Evolutionary conservation across 2,329 filamentous ascomycete species (phyloP).

Genomic region (Phyllosticta citrichinensis): DNA sequence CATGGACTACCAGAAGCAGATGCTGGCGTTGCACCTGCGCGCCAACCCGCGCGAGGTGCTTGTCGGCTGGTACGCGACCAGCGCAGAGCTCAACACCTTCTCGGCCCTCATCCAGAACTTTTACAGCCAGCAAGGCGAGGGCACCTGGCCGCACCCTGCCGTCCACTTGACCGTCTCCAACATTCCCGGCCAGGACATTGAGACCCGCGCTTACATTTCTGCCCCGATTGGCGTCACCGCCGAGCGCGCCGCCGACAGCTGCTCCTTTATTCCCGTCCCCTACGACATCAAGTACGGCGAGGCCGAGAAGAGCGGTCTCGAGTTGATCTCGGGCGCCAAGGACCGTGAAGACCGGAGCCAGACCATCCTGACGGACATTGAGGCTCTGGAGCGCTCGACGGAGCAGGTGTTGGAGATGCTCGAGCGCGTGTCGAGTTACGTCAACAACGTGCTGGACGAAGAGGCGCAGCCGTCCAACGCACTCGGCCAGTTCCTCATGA

Average conservation of each 20-base stretch:
- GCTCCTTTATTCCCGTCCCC: constrained; percentile 93
- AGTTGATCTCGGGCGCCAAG: constrained; percentile 74
- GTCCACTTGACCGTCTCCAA: constrained; percentile 94
- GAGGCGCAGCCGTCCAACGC: constrained; percentile 82
- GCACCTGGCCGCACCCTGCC: constrained; percentile 94
- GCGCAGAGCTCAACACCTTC: constrained; percentile 95
- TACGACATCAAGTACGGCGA: constrained; percentile 89
- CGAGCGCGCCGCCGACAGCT: constrained; percentile 90
- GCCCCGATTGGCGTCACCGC: constrained; percentile 90
- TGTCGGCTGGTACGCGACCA: constrained; percentile 97
- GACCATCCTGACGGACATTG: constrained; percentile 75
- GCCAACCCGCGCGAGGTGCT: constrained; percentile 88
- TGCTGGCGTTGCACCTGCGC: constrained; percentile 90
- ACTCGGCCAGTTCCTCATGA: constrained; percentile 89
- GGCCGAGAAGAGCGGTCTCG: constrained; percentile 64
- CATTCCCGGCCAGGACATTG: constrained; percentile 76
- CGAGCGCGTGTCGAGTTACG: constrained; percentile 84
- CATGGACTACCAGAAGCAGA: constrained; percentile 99
- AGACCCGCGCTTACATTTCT: constrained; percentile 88
- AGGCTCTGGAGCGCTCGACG: constrained; percentile 74
- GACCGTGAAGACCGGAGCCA: constrained; percentile 65
- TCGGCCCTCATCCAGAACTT: constrained; percentile 99
- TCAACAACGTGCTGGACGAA: constrained; percentile 89
- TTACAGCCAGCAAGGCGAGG: constrained; percentile 92
- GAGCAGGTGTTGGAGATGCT: constrained; percentile 83